Evolutionary conservation across 768 basidiomycete species (phyloP).

Genomic region (Hysterangium stoloniferum): DNA sequence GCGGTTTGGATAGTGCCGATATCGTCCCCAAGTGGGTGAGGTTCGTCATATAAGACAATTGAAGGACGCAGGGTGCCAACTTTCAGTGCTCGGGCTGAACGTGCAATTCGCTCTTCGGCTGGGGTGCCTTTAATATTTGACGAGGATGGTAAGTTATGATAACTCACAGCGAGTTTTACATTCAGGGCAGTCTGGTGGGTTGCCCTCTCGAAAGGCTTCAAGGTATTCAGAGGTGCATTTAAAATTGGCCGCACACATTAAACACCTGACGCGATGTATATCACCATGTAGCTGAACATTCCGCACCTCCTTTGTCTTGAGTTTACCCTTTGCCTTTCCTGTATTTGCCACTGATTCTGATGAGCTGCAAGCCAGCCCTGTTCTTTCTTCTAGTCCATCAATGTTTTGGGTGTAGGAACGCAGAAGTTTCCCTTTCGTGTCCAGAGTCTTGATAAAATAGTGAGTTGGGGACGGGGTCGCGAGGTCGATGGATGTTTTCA

Average conservation of each 20-base stretch:
- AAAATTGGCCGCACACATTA: slow-evolving; percentile 73
- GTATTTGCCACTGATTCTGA: slow-evolving; percentile 36
- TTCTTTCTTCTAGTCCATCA: slow-evolving; percentile 82
- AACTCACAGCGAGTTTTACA: slow-evolving; percentile 74
- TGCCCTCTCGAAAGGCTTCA: slow-evolving; percentile 56
- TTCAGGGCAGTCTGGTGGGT: slow-evolving; percentile 80
- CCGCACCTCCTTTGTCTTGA: slow-evolving; percentile 64
- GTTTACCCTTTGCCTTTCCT: slow-evolving; percentile 63
- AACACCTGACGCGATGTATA: slow-evolving; percentile 85
- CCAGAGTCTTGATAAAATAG: slow-evolving; percentile 76
- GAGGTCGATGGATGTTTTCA: slow-evolving; percentile 73
- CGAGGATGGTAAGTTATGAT: background rate
- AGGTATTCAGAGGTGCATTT: slow-evolving; percentile 60
- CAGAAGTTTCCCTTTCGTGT: slow-evolving; percentile 74
- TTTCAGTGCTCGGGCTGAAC: slow-evolving; percentile 69
- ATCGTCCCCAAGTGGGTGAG: slow-evolving; percentile 86
- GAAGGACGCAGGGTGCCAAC: slow-evolving; percentile 87
- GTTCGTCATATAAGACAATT: slow-evolving; percentile 92
- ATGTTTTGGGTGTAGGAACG: slow-evolving; percentile 98
- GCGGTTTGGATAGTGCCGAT: slow-evolving; percentile 75
- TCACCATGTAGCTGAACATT: slow-evolving; percentile 95
- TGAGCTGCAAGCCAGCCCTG: slow-evolving; percentile 65
- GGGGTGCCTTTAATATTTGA: slow-evolving; percentile 3
- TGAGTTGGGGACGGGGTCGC: slow-evolving; percentile 86
- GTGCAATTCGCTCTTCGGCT: slow-evolving; percentile 76